Evolutionary conservation across 371 early-diverging fungal species (phyloP).

Genomic region (Parasitella parasitica): DNA sequence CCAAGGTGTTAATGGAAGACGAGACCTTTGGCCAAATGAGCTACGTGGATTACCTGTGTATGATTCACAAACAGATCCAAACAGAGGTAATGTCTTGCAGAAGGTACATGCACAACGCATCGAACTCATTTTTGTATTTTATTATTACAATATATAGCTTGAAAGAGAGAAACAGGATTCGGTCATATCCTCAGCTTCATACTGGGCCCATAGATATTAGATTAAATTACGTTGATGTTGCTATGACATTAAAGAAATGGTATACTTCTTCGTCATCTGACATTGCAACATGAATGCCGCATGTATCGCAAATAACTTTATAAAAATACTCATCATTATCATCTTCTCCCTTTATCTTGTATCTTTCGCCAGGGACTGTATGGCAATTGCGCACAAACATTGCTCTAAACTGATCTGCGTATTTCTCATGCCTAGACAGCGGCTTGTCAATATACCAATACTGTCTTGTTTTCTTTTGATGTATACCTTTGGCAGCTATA

Average conservation of each 20-base stretch:
- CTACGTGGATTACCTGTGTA: slow-evolving; percentile 91
- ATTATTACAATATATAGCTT: slow-evolving; percentile 19
- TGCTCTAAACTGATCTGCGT: slow-evolving; percentile 67
- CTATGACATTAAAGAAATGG: slow-evolving; percentile 70
- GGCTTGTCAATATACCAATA: not conserved
- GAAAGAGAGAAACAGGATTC: slow-evolving; percentile 33
- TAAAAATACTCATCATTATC: slow-evolving; percentile 47
- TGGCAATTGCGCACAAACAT: slow-evolving; percentile 72
- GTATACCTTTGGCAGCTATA: slow-evolving; percentile 68
- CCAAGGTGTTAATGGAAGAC: slow-evolving; percentile 73
- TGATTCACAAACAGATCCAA: slow-evolving; percentile 86
- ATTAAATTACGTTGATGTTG: slow-evolving; percentile 19
- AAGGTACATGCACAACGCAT: too few relatives aligned
- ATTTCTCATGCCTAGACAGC: slow-evolving; percentile 55
- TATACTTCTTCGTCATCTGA: slow-evolving; percentile 69
- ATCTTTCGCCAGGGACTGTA: slow-evolving; percentile 40
- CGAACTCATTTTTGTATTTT: too few relatives aligned
- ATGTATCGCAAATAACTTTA: slow-evolving; percentile 60
- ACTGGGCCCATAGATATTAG: slow-evolving; percentile 35
- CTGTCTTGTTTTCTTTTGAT: not conserved
- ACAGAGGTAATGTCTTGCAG: slow-evolving; percentile 55
- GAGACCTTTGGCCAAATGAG: slow-evolving; percentile 80
- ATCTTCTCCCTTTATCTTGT: slow-evolving; percentile 19
- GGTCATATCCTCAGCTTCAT: slow-evolving; percentile 22
- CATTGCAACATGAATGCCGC: slow-evolving; percentile 66